Percentiles rank a stretch among this genome's conserved stretches.
Evolutionary conservation across 208 protist species (phyloP).

Genomic region (Trypanosoma conorhini): DNA sequence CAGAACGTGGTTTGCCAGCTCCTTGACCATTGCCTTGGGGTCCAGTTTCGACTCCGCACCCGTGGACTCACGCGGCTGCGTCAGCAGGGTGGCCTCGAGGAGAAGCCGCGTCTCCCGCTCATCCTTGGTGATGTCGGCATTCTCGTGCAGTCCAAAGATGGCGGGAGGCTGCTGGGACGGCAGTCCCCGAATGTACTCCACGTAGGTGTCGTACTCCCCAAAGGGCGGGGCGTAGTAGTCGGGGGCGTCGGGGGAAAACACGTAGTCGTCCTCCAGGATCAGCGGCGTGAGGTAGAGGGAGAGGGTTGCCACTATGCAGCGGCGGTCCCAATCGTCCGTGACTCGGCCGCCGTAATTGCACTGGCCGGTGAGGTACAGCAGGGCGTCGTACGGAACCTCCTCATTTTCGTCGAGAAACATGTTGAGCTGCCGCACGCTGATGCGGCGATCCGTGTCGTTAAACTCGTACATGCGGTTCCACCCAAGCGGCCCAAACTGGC

Average conservation of each 20-base stretch:
- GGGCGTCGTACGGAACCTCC: conserved; percentile 92
- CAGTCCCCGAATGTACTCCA: conserved; percentile 85
- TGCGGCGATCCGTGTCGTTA: conserved; percentile 96
- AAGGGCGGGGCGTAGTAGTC: conserved; percentile 88
- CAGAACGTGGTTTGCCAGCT: conserved; percentile 88
- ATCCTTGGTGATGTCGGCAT: conserved; percentile 96
- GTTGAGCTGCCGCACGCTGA: conserved; percentile 95
- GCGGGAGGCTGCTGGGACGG: conserved; percentile 83
- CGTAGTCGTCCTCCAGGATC: conserved; percentile 92
- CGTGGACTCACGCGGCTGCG: conserved; percentile 81
- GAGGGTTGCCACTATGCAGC: conserved; percentile 91
- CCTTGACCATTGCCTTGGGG: conserved; percentile 82
- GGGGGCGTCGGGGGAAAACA: conserved; percentile 80
- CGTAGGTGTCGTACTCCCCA: conserved; percentile 80
- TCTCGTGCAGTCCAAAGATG: conserved; percentile 95
- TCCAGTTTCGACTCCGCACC: conserved; percentile 52
- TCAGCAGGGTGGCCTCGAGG: conserved; percentile 84
- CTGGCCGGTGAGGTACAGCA: conserved; percentile 93
- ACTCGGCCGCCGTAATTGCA: conserved; percentile 95
- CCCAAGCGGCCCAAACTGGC: conserved; percentile 95
- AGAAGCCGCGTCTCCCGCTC: conserved; percentile 87
- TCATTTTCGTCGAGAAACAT: conserved; percentile 95
- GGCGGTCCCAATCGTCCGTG: conserved; percentile 94
- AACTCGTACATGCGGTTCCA: conserved; percentile 98
- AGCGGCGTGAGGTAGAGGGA: conserved; percentile 82